Evolutionary conservation across 1,139 yeast species (phyloP).

Genomic region (Yamadazyma buinensis): DNA sequence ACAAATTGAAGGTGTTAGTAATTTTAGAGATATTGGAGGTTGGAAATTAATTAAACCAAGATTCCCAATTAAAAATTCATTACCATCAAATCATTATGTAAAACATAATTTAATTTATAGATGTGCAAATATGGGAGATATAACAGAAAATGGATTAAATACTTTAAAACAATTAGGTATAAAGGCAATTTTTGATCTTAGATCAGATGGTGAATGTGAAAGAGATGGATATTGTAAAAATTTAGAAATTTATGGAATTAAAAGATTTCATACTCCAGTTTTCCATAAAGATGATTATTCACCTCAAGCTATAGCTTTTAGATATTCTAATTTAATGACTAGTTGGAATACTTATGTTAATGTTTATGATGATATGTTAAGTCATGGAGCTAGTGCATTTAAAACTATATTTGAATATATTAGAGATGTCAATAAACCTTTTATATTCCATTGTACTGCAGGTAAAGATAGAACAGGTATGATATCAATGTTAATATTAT

Average conservation of each 20-base stretch:
- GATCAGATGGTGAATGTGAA: slow-evolving; percentile 58
- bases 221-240: slow-evolving; percentile 45
- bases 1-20: slow-evolving; percentile 60
- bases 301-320: slow-evolving; percentile 60
- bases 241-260: slow-evolving; percentile 40
- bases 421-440: slow-evolving; percentile 44
- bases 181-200: slow-evolving; percentile 60
- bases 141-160: slow-evolving; percentile 45
- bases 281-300: slow-evolving; percentile 55
- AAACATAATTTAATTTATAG: slow-evolving; percentile 57
- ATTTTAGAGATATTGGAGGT: slow-evolving; percentile 82
- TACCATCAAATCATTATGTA: slow-evolving; percentile 33
- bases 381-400: slow-evolving; percentile 44
- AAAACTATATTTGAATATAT: slow-evolving; percentile 48
- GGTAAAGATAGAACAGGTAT: slow-evolving; percentile 89
- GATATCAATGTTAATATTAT: slow-evolving; percentile 61
- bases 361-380: slow-evolving; percentile 61
- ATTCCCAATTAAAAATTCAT: slow-evolving; percentile 12
- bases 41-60: slow-evolving; percentile 46
- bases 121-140: slow-evolving; percentile 55
- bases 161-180: slow-evolving; percentile 46
- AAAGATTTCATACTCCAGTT: slow-evolving; percentile 58
- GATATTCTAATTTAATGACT: slow-evolving; percentile 54
- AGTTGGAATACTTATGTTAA: slow-evolving; percentile 62
- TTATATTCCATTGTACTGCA: slow-evolving; percentile 76